Evolutionary conservation across 768 basidiomycete species (phyloP).

Genomic region (Phaffia tasmanica): DNA sequence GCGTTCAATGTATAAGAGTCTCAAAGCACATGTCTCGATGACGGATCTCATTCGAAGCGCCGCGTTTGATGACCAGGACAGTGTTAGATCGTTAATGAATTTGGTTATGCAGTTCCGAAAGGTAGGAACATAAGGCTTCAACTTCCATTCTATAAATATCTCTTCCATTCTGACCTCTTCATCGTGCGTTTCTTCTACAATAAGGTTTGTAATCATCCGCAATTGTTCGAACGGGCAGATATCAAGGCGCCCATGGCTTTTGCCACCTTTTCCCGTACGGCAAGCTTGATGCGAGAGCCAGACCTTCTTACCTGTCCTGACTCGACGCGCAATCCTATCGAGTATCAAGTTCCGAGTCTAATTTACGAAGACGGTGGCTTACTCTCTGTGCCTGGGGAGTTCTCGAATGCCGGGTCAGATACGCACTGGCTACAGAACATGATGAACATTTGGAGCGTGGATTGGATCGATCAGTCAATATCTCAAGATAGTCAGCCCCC

Average conservation of each 20-base stretch:
- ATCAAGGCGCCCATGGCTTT: constrained; percentile 89
- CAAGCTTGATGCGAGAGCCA: constrained; percentile 74
- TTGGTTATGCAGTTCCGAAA: constrained; percentile 99
- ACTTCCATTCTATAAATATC: background rate
- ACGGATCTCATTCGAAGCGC: constrained; percentile 88
- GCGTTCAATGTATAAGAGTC: constrained; percentile 72
- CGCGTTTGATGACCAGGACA: constrained; percentile 70
- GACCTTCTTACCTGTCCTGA: constrained; percentile 72
- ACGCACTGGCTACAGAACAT: constrained; percentile 53
- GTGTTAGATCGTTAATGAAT: constrained; percentile 92
- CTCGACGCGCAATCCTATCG: constrained; percentile 77
- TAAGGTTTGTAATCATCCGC: constrained; percentile 94
- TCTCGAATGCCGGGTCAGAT: constrained; percentile 45
- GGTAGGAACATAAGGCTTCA: constrained; percentile 40
- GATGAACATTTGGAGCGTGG: constrained; percentile 82
- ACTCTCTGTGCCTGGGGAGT: constrained; percentile 52
- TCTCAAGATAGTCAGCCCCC: constrained; percentile 49
- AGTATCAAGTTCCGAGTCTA: constrained; percentile 60
- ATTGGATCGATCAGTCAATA: constrained; percentile 63
- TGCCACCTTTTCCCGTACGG: constrained; percentile 65
- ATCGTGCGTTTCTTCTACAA: background rate
- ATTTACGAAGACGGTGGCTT: constrained; percentile 69
- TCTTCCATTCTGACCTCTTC: background rate
- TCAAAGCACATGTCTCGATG: constrained; percentile 87
- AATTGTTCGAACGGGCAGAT: constrained; percentile 93